Percentiles rank a stretch among this genome's conserved stretches.
phyloP scores from a whole-genome alignment of 1,284 basidiomycete species.

The Austropuccinia psidii region DNA sequence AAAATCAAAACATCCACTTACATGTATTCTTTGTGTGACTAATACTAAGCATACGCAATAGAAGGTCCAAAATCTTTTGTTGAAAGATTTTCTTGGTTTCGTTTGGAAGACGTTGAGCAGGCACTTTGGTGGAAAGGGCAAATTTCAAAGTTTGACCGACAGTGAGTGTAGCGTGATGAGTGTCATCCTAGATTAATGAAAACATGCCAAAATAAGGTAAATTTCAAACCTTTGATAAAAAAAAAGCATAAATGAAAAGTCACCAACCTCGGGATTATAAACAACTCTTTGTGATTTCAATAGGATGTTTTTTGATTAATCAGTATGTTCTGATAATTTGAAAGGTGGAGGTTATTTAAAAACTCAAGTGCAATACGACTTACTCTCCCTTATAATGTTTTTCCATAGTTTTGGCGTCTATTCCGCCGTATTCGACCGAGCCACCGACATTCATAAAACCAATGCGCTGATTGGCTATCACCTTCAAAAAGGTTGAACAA shows the following conservation, averaged over 20 bases:
- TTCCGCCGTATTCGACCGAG: constrained; percentile 60
- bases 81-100: constrained; percentile 52
- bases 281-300: constrained; percentile 19
- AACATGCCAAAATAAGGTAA: not conserved
- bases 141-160: constrained; percentile 56
- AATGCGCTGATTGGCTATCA: constrained; percentile 59
- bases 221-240: not conserved
- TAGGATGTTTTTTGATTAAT: too few relatives aligned
- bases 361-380: too few relatives aligned
- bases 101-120: constrained; percentile 53
- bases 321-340: too few relatives aligned
- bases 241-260: too few relatives aligned
- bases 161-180: constrained; percentile 58
- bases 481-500: constrained; percentile 65
- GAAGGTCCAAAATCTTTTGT: constrained; percentile 53
- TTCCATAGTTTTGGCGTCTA: constrained; percentile 44
- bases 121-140: constrained; percentile 54
- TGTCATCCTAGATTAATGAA: constrained; percentile 54
- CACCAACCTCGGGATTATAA: constrained; percentile 34
- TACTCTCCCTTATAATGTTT: constrained; percentile 35
- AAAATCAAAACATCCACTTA: not conserved
- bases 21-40: constrained; percentile 31
- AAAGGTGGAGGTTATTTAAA: too few relatives aligned
- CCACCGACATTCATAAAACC: constrained; percentile 61
- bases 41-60: constrained; percentile 54